phyloP scores from a whole-genome alignment of 2,329 filamentous ascomycete species.

The Lecanicillium sp. region DNA sequence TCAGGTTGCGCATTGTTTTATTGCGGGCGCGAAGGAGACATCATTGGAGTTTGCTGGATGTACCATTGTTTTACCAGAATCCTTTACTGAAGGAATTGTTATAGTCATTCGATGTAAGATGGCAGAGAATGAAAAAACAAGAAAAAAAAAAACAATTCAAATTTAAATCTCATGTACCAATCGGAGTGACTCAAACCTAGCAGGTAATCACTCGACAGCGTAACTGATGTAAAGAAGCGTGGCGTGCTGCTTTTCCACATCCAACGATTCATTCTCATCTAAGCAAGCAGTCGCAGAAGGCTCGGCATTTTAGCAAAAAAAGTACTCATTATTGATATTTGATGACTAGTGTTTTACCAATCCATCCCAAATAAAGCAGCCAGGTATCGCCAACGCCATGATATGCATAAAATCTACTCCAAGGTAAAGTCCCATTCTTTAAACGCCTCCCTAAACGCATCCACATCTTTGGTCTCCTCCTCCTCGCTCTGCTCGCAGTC shows the following conservation, averaged over 20 bases:
- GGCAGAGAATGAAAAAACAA: constrained; percentile 1
- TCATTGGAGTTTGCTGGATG: constrained; percentile 12
- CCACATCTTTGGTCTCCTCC: constrained; percentile 74
- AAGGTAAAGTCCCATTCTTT: constrained; percentile 79
- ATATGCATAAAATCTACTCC: constrained; percentile 13
- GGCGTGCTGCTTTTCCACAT: no score
- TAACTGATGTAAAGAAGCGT: no score
- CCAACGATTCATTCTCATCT: no score
- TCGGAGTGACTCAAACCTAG: no score
- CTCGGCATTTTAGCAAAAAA: no score
- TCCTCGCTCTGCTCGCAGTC: constrained; percentile 71
- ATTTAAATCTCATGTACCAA: no score
- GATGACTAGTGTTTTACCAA: no score
- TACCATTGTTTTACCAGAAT: neutral
- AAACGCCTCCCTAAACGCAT: constrained; percentile 74
- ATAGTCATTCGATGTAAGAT: neutral
- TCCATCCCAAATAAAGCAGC: no score
- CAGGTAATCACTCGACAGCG: no score
- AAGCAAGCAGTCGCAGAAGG: no score
- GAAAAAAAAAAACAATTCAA: neutral
- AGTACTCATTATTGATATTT: no score
- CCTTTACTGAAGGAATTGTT: neutral
- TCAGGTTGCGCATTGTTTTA: constrained; percentile 3
- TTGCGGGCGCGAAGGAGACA: constrained; percentile 8
- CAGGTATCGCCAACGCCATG: neutral